Evolutionary conservation across 164 flowering plant species (phyloP).

Genomic region (Euptelea pleiosperma): DNA sequence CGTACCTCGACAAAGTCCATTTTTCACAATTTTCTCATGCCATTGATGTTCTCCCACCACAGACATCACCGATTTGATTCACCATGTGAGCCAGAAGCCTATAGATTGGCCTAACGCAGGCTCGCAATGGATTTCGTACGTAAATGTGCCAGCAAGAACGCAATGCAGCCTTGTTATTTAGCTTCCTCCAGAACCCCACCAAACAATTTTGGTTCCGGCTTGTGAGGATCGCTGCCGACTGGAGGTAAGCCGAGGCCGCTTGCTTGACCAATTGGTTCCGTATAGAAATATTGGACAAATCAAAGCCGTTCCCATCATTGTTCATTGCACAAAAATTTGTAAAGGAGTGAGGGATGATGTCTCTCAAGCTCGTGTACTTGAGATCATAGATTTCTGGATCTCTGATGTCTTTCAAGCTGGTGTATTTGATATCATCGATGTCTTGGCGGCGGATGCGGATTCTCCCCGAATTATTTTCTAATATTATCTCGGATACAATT

Average conservation of each 20-base stretch:
- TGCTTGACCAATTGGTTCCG: constrained; percentile 54
- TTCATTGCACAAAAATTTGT: neutral
- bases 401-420: too few relatives aligned
- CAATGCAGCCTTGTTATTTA: neutral
- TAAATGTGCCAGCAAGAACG: constrained; percentile 19
- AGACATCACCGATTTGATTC: constrained; percentile 13
- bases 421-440: too few relatives aligned
- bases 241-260: constrained; percentile 64
- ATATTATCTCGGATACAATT: neutral
- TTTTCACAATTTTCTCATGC: too few relatives aligned
- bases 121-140: constrained; percentile 17
- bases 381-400: constrained; percentile 11
- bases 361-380: constrained; percentile 52
- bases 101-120: constrained; percentile 22
- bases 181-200: constrained; percentile 22
- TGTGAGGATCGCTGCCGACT: constrained; percentile 36
- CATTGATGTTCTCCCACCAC: constrained; percentile 5
- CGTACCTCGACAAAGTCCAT: too few relatives aligned
- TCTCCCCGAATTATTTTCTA: constrained; percentile 1
- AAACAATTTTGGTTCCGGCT: constrained; percentile 34
- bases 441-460: too few relatives aligned
- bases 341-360: constrained; percentile 24
- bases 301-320: constrained; percentile 14
- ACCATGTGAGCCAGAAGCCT: constrained; percentile 14
- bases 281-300: constrained; percentile 36